phyloP scores from a whole-genome alignment of 2,329 filamentous ascomycete species.

The Ambrosiella beaveri region DNA sequence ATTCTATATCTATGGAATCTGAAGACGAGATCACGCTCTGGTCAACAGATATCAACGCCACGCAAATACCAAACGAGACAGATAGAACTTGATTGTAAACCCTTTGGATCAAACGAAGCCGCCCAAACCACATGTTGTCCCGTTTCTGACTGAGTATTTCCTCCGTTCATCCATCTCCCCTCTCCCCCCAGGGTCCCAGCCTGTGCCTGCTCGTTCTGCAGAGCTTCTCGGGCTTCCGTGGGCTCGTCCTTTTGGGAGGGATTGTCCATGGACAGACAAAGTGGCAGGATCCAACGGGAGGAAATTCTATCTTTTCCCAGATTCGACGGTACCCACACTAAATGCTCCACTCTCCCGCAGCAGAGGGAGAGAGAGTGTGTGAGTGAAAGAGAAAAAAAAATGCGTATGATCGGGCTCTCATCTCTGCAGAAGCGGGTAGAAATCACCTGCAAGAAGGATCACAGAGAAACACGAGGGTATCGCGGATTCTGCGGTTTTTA shows the following conservation, averaged over 20 bases:
- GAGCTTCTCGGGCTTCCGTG: background rate
- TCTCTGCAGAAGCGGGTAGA: too few relatives aligned
- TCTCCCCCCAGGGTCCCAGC: background rate
- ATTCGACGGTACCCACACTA: background rate
- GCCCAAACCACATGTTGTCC: background rate
- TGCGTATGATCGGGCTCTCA: too few relatives aligned
- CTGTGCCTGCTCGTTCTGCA: background rate
- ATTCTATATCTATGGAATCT: too few relatives aligned
- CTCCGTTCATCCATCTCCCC: background rate
- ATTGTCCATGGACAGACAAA: background rate
- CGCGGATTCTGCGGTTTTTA: too few relatives aligned
- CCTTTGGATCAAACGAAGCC: too few relatives aligned
- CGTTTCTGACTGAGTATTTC: background rate
- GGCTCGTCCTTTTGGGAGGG: background rate
- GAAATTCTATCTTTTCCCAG: background rate
- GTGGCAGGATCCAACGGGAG: background rate
- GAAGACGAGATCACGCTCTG: too few relatives aligned
- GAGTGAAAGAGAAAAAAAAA: too few relatives aligned
- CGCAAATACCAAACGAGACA: too few relatives aligned
- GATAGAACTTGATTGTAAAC: too few relatives aligned
- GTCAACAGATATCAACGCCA: too few relatives aligned
- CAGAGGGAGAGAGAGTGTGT: background rate
- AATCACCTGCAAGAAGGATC: too few relatives aligned
- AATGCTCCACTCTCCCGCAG: background rate
- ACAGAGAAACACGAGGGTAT: too few relatives aligned